phyloP scores from a whole-genome alignment of 2,329 filamentous ascomycete species.

The Emergomyces orientalis region DNA sequence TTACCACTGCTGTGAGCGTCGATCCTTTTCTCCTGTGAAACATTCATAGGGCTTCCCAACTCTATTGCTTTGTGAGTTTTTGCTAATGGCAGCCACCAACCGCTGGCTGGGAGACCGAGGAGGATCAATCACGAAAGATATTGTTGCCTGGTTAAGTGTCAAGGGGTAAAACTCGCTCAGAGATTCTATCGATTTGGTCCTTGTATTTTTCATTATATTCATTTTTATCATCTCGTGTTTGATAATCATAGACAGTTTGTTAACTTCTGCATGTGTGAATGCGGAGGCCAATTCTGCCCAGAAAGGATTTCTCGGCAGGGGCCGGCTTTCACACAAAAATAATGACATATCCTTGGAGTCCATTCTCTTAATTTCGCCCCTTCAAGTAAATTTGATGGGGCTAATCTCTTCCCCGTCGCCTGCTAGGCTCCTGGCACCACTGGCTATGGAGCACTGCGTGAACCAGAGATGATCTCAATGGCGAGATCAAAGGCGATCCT shows the following conservation, averaged over 20 bases:
- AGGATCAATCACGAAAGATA: neutral
- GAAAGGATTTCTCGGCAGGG: neutral
- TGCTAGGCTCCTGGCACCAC: neutral
- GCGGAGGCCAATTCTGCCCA: neutral
- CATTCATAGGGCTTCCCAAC: neutral
- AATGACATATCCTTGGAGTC: neutral
- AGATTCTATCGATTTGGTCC: neutral
- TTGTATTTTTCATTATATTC: neutral
- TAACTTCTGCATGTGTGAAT: neutral
- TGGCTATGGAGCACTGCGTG: neutral
- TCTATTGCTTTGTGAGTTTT: neutral
- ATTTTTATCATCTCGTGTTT: too few species aligned
- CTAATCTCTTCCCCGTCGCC: neutral
- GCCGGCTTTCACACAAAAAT: neutral
- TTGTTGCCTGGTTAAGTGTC: too few species aligned
- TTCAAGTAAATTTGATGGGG: neutral
- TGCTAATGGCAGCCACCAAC: neutral
- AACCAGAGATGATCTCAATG: neutral
- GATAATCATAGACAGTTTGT: neutral
- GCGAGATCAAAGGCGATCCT: neutral
- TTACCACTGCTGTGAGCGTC: neutral
- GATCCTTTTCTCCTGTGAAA: constrained; percentile 2
- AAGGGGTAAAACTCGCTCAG: too few species aligned
- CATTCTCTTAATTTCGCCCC: neutral
- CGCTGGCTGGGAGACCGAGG: neutral